Conservation (phyloP, 441 rosid species). For the Euphorbia corollata region DNA sequence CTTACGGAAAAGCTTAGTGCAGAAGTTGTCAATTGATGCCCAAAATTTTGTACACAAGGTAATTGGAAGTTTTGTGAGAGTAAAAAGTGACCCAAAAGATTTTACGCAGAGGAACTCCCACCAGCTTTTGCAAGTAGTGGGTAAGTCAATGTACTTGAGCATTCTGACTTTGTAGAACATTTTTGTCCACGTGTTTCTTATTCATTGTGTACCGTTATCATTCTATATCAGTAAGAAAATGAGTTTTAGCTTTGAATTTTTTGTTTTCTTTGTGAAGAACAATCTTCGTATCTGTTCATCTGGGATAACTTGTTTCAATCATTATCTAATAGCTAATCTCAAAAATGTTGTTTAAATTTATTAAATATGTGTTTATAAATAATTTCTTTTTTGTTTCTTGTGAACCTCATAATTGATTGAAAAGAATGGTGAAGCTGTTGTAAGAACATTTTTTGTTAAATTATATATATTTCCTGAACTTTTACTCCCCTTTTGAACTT, state of each 20-base stretch:
- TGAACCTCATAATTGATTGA: background rate
- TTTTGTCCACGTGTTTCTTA: background rate
- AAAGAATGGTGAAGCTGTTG: conserved; percentile 1
- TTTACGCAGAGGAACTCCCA: conserved; percentile 24
- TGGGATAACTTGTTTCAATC: background rate
- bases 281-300: background rate
- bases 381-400: background rate
- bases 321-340: background rate
- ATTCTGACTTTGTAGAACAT: background rate
- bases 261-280: background rate
- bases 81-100: conserved; percentile 38
- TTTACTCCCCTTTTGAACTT: background rate
- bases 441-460: background rate
- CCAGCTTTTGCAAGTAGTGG: conserved; percentile 51
- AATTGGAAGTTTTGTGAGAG: conserved; percentile 59
- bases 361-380: background rate
- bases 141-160: conserved; percentile 21
- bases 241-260: conserved; percentile 1
- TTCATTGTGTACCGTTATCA: background rate
- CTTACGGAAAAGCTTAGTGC: conserved; percentile 43
- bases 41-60: conserved; percentile 40
- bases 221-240: background rate
- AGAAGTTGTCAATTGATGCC: conserved; percentile 32
- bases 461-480: background rate
- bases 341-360: background rate